A percentile compares a stretch with the other conserved stretches of the same genome.
phyloP scores from a whole-genome alignment of 2,329 filamentous ascomycete genomes.

The Trichoderma gracile region DNA sequence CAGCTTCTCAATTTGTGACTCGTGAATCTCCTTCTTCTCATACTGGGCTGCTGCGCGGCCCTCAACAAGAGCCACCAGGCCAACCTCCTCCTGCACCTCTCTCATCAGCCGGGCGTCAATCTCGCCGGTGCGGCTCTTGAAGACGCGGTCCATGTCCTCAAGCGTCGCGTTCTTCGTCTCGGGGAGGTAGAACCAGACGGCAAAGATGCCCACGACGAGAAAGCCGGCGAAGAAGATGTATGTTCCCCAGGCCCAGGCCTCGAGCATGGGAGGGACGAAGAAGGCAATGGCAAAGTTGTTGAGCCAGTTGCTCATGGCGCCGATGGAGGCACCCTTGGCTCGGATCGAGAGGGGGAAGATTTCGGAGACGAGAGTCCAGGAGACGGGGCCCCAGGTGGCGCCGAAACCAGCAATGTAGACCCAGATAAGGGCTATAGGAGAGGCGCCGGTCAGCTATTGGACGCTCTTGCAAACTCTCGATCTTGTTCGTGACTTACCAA shows the following conservation, averaged over 20 bases:
- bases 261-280: slow-evolving; percentile 68
- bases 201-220: slow-evolving; percentile 62
- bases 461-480: no score
- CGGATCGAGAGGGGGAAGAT: slow-evolving; percentile 72
- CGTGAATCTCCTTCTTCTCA: slow-evolving; percentile 23
- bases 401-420: slow-evolving; percentile 74
- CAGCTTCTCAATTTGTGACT: slow-evolving; percentile 15
- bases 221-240: slow-evolving; percentile 70
- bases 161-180: slow-evolving; percentile 65
- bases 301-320: slow-evolving; percentile 66
- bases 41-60: not conserved
- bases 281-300: slow-evolving; percentile 63
- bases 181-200: slow-evolving; percentile 64
- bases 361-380: slow-evolving; percentile 74
- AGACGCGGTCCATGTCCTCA: slow-evolving; percentile 63
- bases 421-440: slow-evolving; percentile 64
- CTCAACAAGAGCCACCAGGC: slow-evolving; percentile 28
- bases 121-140: slow-evolving; percentile 42
- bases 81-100: slow-evolving; percentile 33
- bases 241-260: slow-evolving; percentile 65
- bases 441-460: not conserved
- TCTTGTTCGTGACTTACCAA: slow-evolving; percentile 31
- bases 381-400: slow-evolving; percentile 72
- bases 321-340: slow-evolving; percentile 69
- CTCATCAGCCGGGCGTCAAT: slow-evolving; percentile 31